phyloP scores from a whole-genome alignment of 1,284 basidiomycete genomes.

The Marasmius oreades region DNA sequence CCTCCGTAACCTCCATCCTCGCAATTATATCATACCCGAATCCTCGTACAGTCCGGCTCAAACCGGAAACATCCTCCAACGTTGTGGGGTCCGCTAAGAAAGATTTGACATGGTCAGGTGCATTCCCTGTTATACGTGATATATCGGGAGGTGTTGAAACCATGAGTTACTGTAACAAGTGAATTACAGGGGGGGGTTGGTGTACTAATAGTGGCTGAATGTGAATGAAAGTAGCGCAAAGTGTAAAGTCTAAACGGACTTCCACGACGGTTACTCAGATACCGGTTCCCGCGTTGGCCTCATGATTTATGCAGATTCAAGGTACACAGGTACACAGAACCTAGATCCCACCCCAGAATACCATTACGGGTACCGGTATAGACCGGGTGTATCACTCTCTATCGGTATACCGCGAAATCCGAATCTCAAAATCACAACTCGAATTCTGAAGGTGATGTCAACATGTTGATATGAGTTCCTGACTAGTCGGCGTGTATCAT shows the following conservation, averaged over 20 bases:
- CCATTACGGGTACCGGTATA: no score
- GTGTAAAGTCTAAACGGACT: not conserved
- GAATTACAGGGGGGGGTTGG: not conserved
- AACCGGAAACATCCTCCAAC: not conserved
- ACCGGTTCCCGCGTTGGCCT: no score
- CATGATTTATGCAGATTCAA: no score
- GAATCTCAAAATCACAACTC: not conserved
- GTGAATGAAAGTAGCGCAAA: not conserved
- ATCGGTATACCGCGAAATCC: not conserved
- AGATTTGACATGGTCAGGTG: slow-evolving; percentile 1
- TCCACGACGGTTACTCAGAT: no score
- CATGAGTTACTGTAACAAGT: not conserved
- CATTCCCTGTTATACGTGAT: not conserved
- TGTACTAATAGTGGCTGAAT: not conserved
- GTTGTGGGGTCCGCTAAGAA: slow-evolving; percentile 3
- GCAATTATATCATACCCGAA: slow-evolving; percentile 1
- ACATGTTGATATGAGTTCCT: slow-evolving; percentile 1
- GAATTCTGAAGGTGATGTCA: not conserved
- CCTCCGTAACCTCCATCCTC: slow-evolving; percentile 2
- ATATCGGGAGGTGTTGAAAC: not conserved
- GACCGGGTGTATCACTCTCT: not conserved
- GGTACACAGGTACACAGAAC: no score
- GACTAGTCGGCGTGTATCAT: not conserved
- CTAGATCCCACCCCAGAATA: no score
- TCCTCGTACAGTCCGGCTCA: not conserved